Conservation (phyloP, 2,329 filamentous ascomycete genomes). For the Fusarium paranaense region DNA sequence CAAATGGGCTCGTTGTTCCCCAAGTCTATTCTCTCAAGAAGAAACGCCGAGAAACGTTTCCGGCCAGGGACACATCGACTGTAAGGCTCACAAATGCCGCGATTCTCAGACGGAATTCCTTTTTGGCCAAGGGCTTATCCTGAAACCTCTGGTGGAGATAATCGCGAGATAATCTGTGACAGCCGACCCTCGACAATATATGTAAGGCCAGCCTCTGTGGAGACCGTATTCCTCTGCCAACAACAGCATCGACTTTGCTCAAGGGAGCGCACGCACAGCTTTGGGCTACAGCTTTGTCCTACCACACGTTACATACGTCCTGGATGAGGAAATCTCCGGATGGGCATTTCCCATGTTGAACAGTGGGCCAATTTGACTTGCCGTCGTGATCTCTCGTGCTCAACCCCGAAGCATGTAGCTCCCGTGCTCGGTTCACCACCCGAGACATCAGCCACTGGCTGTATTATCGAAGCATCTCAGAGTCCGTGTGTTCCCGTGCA, state of each 20-base stretch:
- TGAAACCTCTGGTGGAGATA: not conserved
- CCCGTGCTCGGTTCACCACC: conserved; percentile 20
- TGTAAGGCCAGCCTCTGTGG: not conserved
- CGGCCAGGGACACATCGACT: not conserved
- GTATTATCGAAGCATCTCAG: not conserved
- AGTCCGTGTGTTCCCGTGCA: conserved; percentile 9
- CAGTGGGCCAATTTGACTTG: not conserved
- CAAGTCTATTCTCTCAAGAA: not conserved
- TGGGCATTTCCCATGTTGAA: not conserved
- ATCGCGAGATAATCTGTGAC: not conserved
- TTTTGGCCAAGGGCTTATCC: not conserved
- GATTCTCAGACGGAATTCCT: not conserved
- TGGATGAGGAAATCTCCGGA: not conserved
- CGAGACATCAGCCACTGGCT: conserved; percentile 22
- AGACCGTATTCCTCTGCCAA: not conserved
- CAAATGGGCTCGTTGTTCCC: not conserved
- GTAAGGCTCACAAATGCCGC: not conserved
- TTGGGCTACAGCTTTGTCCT: not conserved
- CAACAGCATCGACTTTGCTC: not conserved
- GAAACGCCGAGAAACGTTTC: not conserved
- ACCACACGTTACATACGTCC: not conserved
- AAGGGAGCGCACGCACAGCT: not conserved
- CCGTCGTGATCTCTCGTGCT: not conserved
- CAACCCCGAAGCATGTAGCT: not conserved
- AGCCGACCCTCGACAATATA: not conserved